phyloP scores from a whole-genome alignment of 2,329 filamentous ascomycete genomes.

The Fusarium sp. region DNA sequence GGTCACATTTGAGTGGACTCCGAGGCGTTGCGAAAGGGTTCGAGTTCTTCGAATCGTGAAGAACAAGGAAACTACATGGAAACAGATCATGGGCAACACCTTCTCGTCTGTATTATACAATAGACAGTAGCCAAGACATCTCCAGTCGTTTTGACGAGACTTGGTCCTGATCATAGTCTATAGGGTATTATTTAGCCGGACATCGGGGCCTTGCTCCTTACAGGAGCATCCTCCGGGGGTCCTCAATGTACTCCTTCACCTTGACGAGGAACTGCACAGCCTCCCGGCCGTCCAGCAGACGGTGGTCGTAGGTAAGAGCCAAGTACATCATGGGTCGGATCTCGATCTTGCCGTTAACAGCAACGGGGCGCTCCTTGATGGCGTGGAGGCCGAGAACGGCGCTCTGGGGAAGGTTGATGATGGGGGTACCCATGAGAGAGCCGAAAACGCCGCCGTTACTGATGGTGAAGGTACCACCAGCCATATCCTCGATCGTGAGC shows the following conservation, averaged over 20 bases:
- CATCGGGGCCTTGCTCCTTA: conserved; percentile 42
- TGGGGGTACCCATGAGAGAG: conserved; percentile 96
- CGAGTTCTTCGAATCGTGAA: background rate
- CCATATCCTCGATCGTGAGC: conserved; percentile 99
- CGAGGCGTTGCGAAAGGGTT: background rate
- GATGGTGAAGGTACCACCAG: conserved; percentile 97
- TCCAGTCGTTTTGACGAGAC: conserved; percentile 3
- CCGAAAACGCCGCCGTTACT: conserved; percentile 98
- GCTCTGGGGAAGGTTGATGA: conserved; percentile 96
- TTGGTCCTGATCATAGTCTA: conserved; percentile 7
- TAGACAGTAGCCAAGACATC: conserved; percentile 15
- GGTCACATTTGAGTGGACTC: background rate
- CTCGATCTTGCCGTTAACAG: conserved; percentile 92
- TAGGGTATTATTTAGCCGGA: conserved; percentile 29
- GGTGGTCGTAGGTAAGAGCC: conserved; percentile 96
- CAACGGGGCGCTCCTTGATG: conserved; percentile 94
- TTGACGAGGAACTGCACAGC: conserved; percentile 97
- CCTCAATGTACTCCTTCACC: conserved; percentile 98
- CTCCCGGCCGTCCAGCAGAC: conserved; percentile 92
- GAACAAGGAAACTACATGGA: background rate
- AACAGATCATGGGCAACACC: background rate
- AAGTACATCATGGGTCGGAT: conserved; percentile 99
- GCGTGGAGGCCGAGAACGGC: conserved; percentile 93
- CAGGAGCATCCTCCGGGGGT: conserved; percentile 90
- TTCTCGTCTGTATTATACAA: conserved; percentile 19